Conservation (phyloP, 2,329 filamentous ascomycete genomes). For the Pseudocercospora pini-densiflorae region DNA sequence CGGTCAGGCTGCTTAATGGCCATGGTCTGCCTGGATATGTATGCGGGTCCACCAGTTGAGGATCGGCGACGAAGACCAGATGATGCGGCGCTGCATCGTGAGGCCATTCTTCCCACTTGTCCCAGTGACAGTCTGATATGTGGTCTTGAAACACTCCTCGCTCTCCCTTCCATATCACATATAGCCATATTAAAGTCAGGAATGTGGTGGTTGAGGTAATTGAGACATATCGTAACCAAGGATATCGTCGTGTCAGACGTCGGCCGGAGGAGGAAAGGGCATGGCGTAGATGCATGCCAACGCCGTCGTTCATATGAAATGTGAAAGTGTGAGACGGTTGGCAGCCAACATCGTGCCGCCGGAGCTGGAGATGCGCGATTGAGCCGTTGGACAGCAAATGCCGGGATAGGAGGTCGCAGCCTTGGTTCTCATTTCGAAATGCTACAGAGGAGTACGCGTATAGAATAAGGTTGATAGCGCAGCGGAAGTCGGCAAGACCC, state of each 20-base stretch:
- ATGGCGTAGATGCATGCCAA: conserved; percentile 28
- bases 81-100: conserved; percentile 78
- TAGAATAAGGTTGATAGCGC: background rate
- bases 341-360: background rate
- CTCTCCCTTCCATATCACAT: conserved; percentile 84
- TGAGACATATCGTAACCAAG: conserved; percentile 33
- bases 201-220: conserved; percentile 21
- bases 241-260: conserved; percentile 30
- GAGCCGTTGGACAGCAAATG: background rate
- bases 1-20: conserved; percentile 69
- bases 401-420: too few relatives aligned
- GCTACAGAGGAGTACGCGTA: too few relatives aligned
- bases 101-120: conserved; percentile 91
- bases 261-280: conserved; percentile 24
- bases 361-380: background rate
- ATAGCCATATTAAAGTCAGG: conserved; percentile 65
- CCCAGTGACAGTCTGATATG: conserved; percentile 77
- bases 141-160: conserved; percentile 73
- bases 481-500: background rate
- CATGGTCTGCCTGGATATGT: conserved; percentile 87
- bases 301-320: background rate
- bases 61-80: conserved; percentile 83
- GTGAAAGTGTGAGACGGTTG: background rate
- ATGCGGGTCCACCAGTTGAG: conserved; percentile 89
- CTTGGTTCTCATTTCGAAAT: too few relatives aligned